phyloP scores from a whole-genome alignment of 2,329 filamentous ascomycete species.

The Sporothrix schenckii region DNA sequence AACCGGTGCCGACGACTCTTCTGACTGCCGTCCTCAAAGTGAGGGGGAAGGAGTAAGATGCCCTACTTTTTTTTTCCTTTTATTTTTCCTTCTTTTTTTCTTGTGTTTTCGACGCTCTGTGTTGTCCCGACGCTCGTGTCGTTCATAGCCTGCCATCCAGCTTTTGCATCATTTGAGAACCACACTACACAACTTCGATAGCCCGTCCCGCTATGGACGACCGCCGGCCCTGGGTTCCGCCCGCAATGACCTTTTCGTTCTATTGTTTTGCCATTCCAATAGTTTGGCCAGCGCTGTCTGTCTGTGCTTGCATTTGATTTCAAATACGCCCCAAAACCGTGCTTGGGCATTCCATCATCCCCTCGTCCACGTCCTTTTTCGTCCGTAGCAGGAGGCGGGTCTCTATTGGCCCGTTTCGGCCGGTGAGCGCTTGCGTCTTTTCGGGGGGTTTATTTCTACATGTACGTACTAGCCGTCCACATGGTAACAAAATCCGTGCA shows the following conservation, averaged over 20 bases:
- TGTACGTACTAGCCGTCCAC: constrained; percentile 8
- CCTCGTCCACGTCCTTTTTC: too few species aligned
- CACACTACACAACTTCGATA: not conserved
- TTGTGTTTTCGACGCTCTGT: not conserved
- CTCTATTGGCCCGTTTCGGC: constrained; percentile 17
- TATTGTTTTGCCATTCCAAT: not conserved
- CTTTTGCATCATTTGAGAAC: not conserved
- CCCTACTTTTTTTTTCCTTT: not conserved
- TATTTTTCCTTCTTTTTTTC: not conserved
- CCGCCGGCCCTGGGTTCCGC: not conserved
- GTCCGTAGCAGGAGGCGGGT: not conserved
- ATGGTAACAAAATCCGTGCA: not conserved
- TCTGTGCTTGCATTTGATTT: constrained; percentile 12
- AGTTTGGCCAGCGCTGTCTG: not conserved
- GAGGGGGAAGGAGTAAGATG: not conserved
- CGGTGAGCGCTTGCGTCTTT: constrained; percentile 22
- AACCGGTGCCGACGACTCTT: constrained; percentile 24
- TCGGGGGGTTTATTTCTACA: not conserved
- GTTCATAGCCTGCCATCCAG: not conserved
- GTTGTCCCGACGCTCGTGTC: too few species aligned
- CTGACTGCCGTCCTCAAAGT: constrained; percentile 23
- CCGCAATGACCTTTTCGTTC: not conserved
- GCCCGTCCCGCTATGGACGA: not conserved
- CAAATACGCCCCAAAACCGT: not conserved
- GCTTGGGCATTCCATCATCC: too few species aligned